These are phyloP conservation scores for Amphicarpaea edgeworthii DNA, from an alignment of 306 rosid genomes.

Conservation along the genomic window DNA sequence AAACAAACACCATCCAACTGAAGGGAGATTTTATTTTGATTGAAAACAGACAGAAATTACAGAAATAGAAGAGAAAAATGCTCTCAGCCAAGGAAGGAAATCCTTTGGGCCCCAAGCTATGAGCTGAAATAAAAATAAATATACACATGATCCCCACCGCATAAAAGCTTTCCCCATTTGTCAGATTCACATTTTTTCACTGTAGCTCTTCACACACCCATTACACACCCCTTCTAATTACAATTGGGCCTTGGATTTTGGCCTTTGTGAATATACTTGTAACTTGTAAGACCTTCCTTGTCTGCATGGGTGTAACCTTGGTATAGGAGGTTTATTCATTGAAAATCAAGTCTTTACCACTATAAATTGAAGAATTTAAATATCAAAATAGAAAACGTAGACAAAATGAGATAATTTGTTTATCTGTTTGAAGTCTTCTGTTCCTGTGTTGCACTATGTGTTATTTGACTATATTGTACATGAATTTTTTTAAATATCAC, in stretches of 20 bases:
- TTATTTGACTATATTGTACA: constrained; percentile 25
- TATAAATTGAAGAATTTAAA: neutral
- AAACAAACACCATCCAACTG: neutral
- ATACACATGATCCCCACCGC: neutral
- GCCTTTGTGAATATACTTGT: constrained; percentile 3
- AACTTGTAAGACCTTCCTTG: constrained; percentile 7
- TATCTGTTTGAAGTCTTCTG: constrained; percentile 16
- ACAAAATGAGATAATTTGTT: constrained; percentile 3
- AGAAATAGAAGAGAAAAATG: neutral
- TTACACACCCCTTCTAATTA: constrained; percentile 15
- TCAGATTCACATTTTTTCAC: constrained; percentile 2
- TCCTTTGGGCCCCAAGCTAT: constrained; percentile 14
- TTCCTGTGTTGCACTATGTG: neutral
- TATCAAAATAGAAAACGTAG: constrained; percentile 13
- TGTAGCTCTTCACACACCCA: neutral
- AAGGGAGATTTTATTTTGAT: neutral
- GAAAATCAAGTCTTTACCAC: constrained; percentile 12
- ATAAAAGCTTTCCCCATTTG: neutral
- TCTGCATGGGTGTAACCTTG: neutral
- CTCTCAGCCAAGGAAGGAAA: constrained; percentile 3
- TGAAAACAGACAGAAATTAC: neutral
- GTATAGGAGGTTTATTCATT: constrained; percentile 10
- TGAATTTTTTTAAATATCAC: neutral
- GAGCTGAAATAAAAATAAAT: neutral
- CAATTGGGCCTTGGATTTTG: neutral